Evolutionary conservation across 257 asterid genomes (phyloP).

Genomic region (Penstemon eatonii): DNA sequence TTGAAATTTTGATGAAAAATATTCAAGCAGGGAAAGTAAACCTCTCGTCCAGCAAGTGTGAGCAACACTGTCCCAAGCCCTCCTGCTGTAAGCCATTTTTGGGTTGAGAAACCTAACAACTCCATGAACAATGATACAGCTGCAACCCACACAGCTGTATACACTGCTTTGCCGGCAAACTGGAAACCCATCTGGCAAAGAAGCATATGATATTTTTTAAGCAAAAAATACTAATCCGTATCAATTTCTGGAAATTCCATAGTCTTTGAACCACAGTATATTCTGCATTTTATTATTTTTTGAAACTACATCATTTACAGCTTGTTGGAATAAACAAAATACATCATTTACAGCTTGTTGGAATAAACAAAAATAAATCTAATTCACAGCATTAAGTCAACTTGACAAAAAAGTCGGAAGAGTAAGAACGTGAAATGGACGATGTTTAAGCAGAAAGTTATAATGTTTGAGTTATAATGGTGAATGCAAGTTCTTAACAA

Average conservation of each 20-base stretch:
- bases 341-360: no score
- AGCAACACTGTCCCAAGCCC: slow-evolving; percentile 98
- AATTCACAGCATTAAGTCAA: no score
- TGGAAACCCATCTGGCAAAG: slow-evolving; percentile 90
- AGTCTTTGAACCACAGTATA: slow-evolving; percentile 3
- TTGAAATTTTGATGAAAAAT: not conserved
- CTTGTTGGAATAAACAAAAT: not conserved
- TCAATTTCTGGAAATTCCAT: slow-evolving; percentile 13
- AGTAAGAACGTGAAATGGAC: no score
- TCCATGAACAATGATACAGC: slow-evolving; percentile 95
- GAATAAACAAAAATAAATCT: no score
- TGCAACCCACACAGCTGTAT: slow-evolving; percentile 97
- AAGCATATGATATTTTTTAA: slow-evolving; percentile 15
- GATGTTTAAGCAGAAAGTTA: no score
- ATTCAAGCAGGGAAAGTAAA: slow-evolving; percentile 29
- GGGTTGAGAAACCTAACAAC: slow-evolving; percentile 95
- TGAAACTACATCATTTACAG: not conserved
- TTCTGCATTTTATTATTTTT: slow-evolving; percentile 4
- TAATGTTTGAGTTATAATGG: no score
- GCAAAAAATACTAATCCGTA: slow-evolving; percentile 11
- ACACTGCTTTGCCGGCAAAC: slow-evolving; percentile 88
- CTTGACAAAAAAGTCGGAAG: no score
- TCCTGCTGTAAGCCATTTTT: slow-evolving; percentile 97
- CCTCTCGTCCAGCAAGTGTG: slow-evolving; percentile 99
- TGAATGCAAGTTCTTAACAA: no score